A percentile compares a stretch with the other conserved stretches of the same genome.
Conservation (phyloP, 257 asterid species). For the Penstemon barbatus region DNA sequence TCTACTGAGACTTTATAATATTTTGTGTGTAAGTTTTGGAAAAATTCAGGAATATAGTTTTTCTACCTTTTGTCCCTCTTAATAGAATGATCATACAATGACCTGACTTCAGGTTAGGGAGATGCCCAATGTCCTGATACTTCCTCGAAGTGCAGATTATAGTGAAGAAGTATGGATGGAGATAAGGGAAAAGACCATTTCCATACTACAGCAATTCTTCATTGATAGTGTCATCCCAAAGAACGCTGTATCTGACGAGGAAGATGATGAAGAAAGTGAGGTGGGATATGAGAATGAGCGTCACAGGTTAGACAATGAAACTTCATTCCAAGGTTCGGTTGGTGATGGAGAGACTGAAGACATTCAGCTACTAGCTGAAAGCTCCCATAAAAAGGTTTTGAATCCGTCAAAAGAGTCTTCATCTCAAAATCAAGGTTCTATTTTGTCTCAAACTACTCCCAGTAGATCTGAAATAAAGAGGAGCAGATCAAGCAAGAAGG, state of each 20-base stretch:
- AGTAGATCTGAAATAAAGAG: constrained; percentile 74
- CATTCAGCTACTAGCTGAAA: constrained; percentile 52
- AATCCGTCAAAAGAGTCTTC: constrained; percentile 59
- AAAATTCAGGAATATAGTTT: background rate
- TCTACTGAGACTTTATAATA: background rate
- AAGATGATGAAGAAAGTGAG: constrained; percentile 63
- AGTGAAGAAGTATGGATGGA: constrained; percentile 99
- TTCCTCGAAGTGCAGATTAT: constrained; percentile 98
- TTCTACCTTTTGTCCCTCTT: background rate
- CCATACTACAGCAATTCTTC: constrained; percentile 80
- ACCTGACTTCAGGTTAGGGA: constrained; percentile 71
- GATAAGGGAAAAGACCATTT: constrained; percentile 88
- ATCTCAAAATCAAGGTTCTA: constrained; percentile 66
- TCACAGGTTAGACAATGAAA: constrained; percentile 46
- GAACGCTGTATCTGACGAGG: constrained; percentile 85
- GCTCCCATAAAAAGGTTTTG: constrained; percentile 65
- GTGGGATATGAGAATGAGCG: constrained; percentile 49
- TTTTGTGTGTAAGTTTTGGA: background rate
- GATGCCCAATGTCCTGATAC: constrained; percentile 99
- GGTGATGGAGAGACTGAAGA: constrained; percentile 54
- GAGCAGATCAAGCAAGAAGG: constrained; percentile 95
- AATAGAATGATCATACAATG: constrained; percentile 23
- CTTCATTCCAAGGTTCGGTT: constrained; percentile 58
- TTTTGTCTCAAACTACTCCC: constrained; percentile 52
- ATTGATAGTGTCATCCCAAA: constrained; percentile 69